Conservation (phyloP, 176 grass and related monocot genomes). For the Panicum miliaceum region DNA sequence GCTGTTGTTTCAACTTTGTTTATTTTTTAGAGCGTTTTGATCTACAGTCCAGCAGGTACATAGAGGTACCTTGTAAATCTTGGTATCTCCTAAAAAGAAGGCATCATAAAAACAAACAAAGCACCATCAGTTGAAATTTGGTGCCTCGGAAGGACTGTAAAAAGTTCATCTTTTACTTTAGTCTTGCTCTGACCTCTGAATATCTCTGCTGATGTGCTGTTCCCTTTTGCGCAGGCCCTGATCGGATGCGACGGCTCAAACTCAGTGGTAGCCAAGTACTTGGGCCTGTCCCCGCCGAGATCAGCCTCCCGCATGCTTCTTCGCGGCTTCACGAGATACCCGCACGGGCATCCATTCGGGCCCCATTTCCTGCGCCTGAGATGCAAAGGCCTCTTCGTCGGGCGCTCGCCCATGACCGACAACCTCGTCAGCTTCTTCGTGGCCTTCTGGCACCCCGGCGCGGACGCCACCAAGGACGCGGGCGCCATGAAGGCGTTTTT, state of each 20-base stretch:
- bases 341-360: constrained; percentile 28
- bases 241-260: constrained; percentile 59
- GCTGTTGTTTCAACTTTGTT: neutral
- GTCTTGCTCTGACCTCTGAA: neutral
- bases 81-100: too few species aligned
- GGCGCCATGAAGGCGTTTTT: neutral
- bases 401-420: constrained; percentile 36
- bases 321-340: constrained; percentile 33
- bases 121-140: too few species aligned
- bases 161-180: neutral
- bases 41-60: too few species aligned
- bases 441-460: neutral
- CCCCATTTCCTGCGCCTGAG: constrained; percentile 5
- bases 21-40: too few species aligned
- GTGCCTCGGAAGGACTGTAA: neutral
- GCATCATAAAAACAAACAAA: too few species aligned
- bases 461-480: neutral
- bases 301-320: neutral
- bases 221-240: constrained; percentile 28
- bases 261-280: constrained; percentile 45
- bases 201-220: neutral
- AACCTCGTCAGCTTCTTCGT: constrained; percentile 35
- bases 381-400: neutral
- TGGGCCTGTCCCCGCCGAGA: constrained; percentile 25
- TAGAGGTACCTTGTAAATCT: neutral